Percentiles rank a stretch among this genome's conserved stretches.
Evolutionary conservation across 2,329 filamentous ascomycete species (phyloP).

Genomic region (Hypoxylon sp.): DNA sequence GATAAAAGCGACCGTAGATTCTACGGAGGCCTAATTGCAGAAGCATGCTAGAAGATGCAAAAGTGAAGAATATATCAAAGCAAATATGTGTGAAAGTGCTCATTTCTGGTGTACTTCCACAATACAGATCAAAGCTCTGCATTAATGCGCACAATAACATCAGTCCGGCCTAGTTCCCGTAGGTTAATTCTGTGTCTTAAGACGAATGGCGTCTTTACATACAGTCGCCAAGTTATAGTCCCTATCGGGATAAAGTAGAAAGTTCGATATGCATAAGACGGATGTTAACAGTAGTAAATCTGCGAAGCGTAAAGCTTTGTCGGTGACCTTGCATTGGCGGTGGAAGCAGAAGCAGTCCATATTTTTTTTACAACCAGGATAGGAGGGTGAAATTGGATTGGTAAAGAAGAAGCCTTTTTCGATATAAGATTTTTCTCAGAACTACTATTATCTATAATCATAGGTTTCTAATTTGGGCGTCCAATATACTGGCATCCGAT

Average conservation of each 20-base stretch:
- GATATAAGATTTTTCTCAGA: no score
- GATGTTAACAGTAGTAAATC: background rate
- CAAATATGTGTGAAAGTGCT: conserved; percentile 3
- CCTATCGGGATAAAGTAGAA: conserved; percentile 3
- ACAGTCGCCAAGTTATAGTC: conserved; percentile 3
- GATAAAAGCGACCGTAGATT: background rate
- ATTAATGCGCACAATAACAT: conserved; percentile 2
- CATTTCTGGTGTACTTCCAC: conserved; percentile 9
- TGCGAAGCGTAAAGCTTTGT: background rate
- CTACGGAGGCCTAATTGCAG: background rate
- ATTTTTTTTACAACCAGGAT: no score
- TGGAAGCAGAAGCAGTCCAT: no score
- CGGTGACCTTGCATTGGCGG: background rate
- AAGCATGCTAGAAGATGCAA: background rate
- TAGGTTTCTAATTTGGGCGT: no score
- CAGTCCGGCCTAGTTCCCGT: conserved; percentile 1
- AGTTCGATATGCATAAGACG: conserved; percentile 1
- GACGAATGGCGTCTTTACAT: no score
- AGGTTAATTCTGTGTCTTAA: no score
- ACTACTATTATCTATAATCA: no score
- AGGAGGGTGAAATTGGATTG: no score
- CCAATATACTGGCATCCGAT: no score
- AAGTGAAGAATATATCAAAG: background rate
- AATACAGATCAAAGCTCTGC: conserved; percentile 9
- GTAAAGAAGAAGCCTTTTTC: no score